A percentile compares a stretch with the other conserved stretches of the same genome.
phyloP scores from a whole-genome alignment of 228 moss, liverwort and hornwort species.

The Sphagnum magellanicum region DNA sequence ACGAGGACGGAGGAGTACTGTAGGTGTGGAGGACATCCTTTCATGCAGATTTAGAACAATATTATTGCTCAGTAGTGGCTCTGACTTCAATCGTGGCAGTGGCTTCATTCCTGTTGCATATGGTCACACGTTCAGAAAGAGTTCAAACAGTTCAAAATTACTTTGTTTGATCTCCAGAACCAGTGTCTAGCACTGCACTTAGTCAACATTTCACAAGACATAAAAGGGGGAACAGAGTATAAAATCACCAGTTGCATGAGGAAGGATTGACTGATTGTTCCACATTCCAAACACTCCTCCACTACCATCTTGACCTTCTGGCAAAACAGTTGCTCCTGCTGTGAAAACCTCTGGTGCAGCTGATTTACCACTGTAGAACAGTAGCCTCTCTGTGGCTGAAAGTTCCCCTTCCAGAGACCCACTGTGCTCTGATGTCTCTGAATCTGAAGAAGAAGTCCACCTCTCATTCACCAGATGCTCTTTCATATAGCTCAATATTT shows the following conservation, averaged over 20 bases:
- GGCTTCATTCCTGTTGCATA: background rate
- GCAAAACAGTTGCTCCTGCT: slow-evolving; percentile 1
- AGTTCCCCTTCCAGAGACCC: slow-evolving; percentile 1
- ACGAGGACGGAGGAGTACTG: slow-evolving; percentile 4
- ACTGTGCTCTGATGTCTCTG: slow-evolving; percentile 1
- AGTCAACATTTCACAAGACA: no score
- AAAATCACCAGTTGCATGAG: background rate
- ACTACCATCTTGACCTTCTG: background rate
- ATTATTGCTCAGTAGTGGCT: background rate
- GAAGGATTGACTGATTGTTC: background rate
- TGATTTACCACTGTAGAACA: background rate
- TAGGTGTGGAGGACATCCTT: background rate
- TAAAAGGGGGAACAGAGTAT: background rate
- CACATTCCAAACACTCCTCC: background rate
- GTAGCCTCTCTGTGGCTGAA: background rate
- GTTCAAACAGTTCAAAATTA: background rate
- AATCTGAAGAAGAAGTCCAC: slow-evolving; percentile 6
- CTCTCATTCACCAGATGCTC: background rate
- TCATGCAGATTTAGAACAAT: background rate
- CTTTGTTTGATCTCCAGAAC: background rate
- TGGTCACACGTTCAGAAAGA: background rate
- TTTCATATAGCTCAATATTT: slow-evolving; percentile 13
- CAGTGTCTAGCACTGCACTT: no score
- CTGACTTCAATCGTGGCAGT: background rate
- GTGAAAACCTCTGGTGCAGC: slow-evolving; percentile 2